Base-by-base conservation (phyloP, 2,329 filamentous ascomycete genomes). In the Westerdykella aurantiaca region DNA sequence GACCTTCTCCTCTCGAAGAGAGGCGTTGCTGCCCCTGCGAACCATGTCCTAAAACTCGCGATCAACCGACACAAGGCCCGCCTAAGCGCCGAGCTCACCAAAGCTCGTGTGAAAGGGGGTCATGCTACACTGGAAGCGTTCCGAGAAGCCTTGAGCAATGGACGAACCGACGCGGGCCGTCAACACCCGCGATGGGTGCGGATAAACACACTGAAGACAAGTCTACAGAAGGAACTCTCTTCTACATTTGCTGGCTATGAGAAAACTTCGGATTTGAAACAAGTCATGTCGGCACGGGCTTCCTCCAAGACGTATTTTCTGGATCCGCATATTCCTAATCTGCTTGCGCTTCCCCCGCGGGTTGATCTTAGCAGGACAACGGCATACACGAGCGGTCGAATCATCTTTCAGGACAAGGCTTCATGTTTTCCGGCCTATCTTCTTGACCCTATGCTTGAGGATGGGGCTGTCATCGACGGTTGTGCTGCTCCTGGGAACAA, bases 401-500 rank as follows among this genome's bases (percentile, higher is more conserved):
- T 97, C 42, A 95, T 97, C 47, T 72, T 97, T 18, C 93, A 98
- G 65, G 93, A 97, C 61, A 97, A 96, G 67, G 91, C 93, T 0
- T 96, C 90, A 0, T 98, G 93, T 62, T 96, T 98, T 59, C 93
- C 93, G 0, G 93, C 91, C 0, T 93, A 93, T 61, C 73, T 98
- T 2, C 73, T 98, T 0, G 76, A 95, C 41, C 81, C 85, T 0
- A 71, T 70, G 0, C 71, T 80, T 7, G 73, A 79, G 45, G 79
- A 84, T 51, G 88, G 88, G 18, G 82, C 93, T 58, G 73, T 94
- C 7, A 80, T 97, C n/a, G 93, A 98, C 66, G 87, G 87, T 0
- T 97, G 91, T 63, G 88, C 93, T 0, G 93, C 93, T 0, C 93
- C 93, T 1, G 93, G 93, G 5, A 98, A 98, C 67, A 98, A 98